Percentiles rank a stretch among this genome's conserved stretches.
These are phyloP conservation scores for Acanthamoeba divionensis DNA, from an alignment of 208 protist species.

Conservation along the genomic window DNA sequence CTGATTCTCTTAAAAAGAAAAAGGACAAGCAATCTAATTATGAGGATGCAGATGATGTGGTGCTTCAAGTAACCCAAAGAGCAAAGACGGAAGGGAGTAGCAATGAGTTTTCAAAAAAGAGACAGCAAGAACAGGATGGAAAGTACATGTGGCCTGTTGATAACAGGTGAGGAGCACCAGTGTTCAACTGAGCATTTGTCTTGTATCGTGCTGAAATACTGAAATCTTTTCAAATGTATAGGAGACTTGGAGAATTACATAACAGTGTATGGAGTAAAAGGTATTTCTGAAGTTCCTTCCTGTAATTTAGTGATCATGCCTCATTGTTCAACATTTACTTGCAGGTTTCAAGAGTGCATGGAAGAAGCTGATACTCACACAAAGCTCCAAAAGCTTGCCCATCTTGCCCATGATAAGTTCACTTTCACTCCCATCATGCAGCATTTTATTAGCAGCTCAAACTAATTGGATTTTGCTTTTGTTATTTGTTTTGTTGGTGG, in stretches of 20 bases:
- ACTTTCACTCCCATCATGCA: background rate
- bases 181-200: background rate
- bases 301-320: background rate
- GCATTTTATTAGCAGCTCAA: background rate
- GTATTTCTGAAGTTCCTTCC: background rate
- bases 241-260: background rate
- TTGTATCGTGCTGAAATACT: background rate
- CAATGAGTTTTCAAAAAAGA: background rate
- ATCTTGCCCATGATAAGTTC: constrained; percentile 34
- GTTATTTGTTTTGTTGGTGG: background rate
- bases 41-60: too few species aligned
- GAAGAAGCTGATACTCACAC: background rate
- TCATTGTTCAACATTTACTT: background rate
- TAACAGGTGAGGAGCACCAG: background rate
- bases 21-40: too few species aligned
- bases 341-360: background rate
- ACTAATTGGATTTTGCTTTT: background rate
- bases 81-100: background rate
- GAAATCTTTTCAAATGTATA: background rate
- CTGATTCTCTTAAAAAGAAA: too few species aligned
- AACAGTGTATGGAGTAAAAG: constrained; percentile 48
- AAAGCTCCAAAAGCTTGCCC: background rate
- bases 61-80: too few species aligned
- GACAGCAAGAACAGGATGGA: background rate
- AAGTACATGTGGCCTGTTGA: background rate